A percentile compares a stretch with the other conserved stretches of the same genome.
Conservation (phyloP, 805 yeast species). For the Zygosaccharomyces bailii region DNA sequence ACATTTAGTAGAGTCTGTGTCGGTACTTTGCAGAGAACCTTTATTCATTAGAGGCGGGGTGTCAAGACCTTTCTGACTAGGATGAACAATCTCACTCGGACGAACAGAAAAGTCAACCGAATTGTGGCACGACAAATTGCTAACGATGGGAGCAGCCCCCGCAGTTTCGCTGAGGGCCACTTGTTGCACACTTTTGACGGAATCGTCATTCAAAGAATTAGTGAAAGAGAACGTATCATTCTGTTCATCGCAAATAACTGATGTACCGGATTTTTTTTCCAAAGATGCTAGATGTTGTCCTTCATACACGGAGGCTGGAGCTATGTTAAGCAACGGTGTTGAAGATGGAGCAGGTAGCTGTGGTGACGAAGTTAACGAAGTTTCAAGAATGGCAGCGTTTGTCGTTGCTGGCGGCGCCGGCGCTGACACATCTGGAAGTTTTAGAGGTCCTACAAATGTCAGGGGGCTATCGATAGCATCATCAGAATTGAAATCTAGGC, state of each 20-base stretch:
- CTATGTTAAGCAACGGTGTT: not conserved
- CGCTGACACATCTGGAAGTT: not conserved
- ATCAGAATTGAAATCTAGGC: constrained; percentile 1
- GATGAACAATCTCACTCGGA: not conserved
- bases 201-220: constrained; percentile 16
- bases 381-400: too few relatives aligned
- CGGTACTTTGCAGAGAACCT: not conserved
- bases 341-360: too few relatives aligned
- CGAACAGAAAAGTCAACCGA: not conserved
- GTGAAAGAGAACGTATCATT: constrained; percentile 24
- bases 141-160: constrained; percentile 16
- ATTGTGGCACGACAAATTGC: constrained; percentile 5
- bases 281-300: not conserved
- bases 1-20: not conserved
- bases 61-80: not conserved
- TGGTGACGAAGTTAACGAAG: too few relatives aligned
- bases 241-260: constrained; percentile 9
- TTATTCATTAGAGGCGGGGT: constrained; percentile 1
- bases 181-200: constrained; percentile 21
- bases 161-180: constrained; percentile 15
- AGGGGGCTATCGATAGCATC: not conserved
- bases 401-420: not conserved
- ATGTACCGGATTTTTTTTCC: constrained; percentile 8
- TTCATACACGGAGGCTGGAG: not conserved
- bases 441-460: constrained; percentile 2